Evolutionary conservation across 345 rosid species (phyloP).

Genomic region (Murraya paniculata): DNA sequence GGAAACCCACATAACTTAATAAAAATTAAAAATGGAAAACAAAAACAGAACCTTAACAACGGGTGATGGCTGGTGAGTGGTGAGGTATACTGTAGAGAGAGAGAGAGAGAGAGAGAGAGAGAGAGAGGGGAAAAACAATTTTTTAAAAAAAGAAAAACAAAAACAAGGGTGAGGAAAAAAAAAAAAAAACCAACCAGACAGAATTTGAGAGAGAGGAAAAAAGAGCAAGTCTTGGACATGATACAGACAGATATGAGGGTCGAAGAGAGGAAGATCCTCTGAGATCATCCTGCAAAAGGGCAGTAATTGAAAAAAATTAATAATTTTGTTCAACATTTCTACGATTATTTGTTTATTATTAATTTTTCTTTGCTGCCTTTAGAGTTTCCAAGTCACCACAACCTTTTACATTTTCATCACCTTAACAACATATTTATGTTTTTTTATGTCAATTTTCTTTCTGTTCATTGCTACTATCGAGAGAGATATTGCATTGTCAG

Average conservation of each 20-base stretch:
- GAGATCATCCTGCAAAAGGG: constrained; percentile 65
- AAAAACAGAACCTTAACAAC: neutral
- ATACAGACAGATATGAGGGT: constrained; percentile 46
- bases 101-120: constrained; percentile 14
- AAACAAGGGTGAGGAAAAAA: constrained; percentile 7
- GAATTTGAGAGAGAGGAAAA: constrained; percentile 16
- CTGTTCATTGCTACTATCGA: neutral
- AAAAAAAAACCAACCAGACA: constrained; percentile 17
- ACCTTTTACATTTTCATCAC: constrained; percentile 10
- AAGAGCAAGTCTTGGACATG: constrained; percentile 1
- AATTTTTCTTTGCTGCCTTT: constrained; percentile 43
- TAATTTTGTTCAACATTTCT: neutral
- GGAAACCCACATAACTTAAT: neutral
- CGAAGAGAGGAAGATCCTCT: constrained; percentile 63
- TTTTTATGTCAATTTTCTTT: constrained; percentile 8
- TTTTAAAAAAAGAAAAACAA: constrained; percentile 12
- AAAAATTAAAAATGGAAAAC: neutral
- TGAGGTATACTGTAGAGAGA: constrained; percentile 23
- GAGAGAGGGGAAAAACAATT: neutral
- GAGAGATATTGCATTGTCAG: constrained; percentile 9
- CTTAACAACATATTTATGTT: constrained; percentile 11
- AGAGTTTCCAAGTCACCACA: constrained; percentile 29
- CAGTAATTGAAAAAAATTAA: constrained; percentile 37
- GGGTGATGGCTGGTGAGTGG: constrained; percentile 28
- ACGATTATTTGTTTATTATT: neutral